Percentiles rank a stretch among this genome's conserved stretches.
Conservation (phyloP, 2,329 filamentous ascomycete species). For the Cladosporium velox region DNA sequence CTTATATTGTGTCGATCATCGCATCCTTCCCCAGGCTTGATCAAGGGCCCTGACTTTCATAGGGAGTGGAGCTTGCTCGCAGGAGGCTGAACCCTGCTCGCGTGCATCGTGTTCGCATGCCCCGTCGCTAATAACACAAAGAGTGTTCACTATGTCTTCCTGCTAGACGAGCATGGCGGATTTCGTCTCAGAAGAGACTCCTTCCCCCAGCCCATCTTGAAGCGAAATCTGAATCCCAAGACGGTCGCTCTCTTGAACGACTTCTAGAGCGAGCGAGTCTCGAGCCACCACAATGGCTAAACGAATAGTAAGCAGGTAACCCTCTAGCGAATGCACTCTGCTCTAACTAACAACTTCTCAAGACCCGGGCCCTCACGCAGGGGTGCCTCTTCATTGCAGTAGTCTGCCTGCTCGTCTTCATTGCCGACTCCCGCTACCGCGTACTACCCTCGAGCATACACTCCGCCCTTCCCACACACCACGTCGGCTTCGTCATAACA, state of each 20-base stretch:
- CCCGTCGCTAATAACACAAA: background rate
- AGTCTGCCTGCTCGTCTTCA: constrained; percentile 68
- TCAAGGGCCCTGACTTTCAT: constrained; percentile 1
- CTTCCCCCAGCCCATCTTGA: background rate
- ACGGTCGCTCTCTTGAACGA: background rate
- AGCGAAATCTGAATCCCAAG: background rate
- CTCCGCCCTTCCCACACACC: constrained; percentile 81
- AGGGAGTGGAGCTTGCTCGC: background rate
- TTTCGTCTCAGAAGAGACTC: background rate
- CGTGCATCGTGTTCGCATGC: constrained; percentile 6
- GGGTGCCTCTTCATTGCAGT: constrained; percentile 66
- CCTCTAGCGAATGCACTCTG: background rate
- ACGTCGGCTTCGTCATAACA: constrained; percentile 80
- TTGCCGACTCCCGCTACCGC: constrained; percentile 86
- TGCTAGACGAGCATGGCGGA: constrained; percentile 8
- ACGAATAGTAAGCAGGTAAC: constrained; percentile 14
- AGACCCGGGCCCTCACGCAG: constrained; percentile 69
- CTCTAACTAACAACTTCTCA: background rate
- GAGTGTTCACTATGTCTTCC: background rate
- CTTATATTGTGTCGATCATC: background rate
- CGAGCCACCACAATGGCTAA: constrained; percentile 16
- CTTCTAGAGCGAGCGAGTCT: background rate
- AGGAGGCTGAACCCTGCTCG: constrained; percentile 5
- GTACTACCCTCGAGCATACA: constrained; percentile 85
- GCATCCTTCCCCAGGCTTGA: constrained; percentile 5